phyloP scores from a whole-genome alignment of 2,329 filamentous ascomycete species.

The Periconia sp. region DNA sequence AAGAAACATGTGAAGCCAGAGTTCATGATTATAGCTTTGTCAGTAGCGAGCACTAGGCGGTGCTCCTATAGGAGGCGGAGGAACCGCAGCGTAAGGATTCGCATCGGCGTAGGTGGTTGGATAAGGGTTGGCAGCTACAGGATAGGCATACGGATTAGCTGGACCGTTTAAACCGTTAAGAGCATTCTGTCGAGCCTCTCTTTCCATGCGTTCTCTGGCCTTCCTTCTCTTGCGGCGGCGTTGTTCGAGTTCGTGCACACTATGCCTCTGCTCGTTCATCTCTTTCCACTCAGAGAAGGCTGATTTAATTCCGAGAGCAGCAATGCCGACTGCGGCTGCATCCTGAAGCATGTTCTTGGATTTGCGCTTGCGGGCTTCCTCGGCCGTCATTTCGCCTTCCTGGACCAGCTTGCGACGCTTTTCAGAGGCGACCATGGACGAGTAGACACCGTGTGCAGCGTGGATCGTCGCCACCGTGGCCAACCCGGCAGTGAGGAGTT shows the following conservation, averaged over 20 bases:
- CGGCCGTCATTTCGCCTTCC: slow-evolving; percentile 63
- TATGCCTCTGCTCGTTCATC: slow-evolving; percentile 62
- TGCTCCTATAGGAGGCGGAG: slow-evolving; percentile 44
- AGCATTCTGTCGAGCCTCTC: slow-evolving; percentile 48
- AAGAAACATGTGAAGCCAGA: background rate
- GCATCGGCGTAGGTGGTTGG: slow-evolving; percentile 48
- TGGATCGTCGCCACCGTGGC: slow-evolving; percentile 71
- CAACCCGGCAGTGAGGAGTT: slow-evolving; percentile 66
- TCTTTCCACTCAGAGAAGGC: slow-evolving; percentile 69
- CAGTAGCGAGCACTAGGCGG: slow-evolving; percentile 32
- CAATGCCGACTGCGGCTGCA: slow-evolving; percentile 66
- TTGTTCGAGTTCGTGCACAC: slow-evolving; percentile 57
- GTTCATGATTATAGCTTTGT: background rate
- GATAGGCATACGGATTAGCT: slow-evolving; percentile 43
- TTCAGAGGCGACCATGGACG: slow-evolving; percentile 65
- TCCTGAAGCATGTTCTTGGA: slow-evolving; percentile 66
- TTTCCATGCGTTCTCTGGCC: slow-evolving; percentile 45
- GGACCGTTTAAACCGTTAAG: slow-evolving; percentile 35
- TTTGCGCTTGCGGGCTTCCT: slow-evolving; percentile 64
- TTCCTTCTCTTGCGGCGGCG: slow-evolving; percentile 51
- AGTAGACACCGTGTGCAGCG: slow-evolving; percentile 66
- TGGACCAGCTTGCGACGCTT: slow-evolving; percentile 61
- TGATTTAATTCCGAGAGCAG: slow-evolving; percentile 67
- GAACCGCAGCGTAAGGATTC: slow-evolving; percentile 49
- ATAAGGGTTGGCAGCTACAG: slow-evolving; percentile 40